Conservation (phyloP, 169 alveolate genomes). For the Plasmodium inui region DNA sequence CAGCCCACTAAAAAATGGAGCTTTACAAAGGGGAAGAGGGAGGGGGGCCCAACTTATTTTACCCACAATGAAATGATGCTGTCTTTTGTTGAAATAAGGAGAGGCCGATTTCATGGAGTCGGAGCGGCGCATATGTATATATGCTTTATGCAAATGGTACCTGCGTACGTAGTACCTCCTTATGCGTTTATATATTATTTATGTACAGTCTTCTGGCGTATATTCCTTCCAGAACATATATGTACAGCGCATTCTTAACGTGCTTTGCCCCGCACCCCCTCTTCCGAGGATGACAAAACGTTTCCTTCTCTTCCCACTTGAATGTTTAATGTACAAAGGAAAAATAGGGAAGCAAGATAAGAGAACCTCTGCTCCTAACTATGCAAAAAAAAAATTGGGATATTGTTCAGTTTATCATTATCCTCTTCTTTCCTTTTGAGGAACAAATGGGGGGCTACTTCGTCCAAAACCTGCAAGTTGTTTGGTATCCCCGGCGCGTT, state of each 20-base stretch:
- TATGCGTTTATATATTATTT: neutral
- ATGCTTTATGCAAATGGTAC: neutral
- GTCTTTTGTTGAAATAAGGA: neutral
- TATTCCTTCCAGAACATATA: neutral
- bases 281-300: neutral
- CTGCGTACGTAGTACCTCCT: neutral
- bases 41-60: neutral
- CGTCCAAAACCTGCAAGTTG: constrained; percentile 22
- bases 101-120: neutral
- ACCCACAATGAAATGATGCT: neutral
- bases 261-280: neutral
- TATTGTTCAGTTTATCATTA: constrained; percentile 9
- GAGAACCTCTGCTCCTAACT: neutral
- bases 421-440: constrained; percentile 3
- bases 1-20: neutral
- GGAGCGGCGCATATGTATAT: neutral
- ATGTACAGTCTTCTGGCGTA: neutral
- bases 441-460: constrained; percentile 22
- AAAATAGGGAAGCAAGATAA: neutral
- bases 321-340: neutral
- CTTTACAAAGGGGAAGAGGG: neutral
- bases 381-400: constrained; percentile 63
- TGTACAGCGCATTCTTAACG: neutral
- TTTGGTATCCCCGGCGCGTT: constrained; percentile 3
- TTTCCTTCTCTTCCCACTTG: neutral